A percentile compares a stretch with the other conserved stretches of the same genome.
phyloP scores from a whole-genome alignment of 2,329 filamentous ascomycete genomes.

The Aspergillus sp. region DNA sequence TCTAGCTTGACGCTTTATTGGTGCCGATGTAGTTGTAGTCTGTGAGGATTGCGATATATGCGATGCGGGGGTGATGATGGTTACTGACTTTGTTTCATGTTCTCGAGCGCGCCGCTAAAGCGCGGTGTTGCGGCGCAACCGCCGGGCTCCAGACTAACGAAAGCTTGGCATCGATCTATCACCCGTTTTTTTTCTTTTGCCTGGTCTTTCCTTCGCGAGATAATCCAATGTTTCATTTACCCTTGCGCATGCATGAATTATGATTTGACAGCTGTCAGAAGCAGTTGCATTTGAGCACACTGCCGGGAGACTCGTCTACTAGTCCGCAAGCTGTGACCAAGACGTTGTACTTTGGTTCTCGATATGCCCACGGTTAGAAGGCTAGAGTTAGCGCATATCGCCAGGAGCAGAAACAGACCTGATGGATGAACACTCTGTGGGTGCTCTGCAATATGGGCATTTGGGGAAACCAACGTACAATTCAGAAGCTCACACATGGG shows the following conservation, averaged over 20 bases:
- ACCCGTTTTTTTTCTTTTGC: slow-evolving; percentile 1
- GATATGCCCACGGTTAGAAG: slow-evolving; percentile 32
- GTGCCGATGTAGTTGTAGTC: not conserved
- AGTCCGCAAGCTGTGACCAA: slow-evolving; percentile 2
- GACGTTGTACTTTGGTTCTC: slow-evolving; percentile 13
- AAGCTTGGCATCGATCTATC: slow-evolving; percentile 14
- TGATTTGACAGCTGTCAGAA: slow-evolving; percentile 8
- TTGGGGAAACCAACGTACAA: slow-evolving; percentile 56
- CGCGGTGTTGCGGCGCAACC: slow-evolving; percentile 19
- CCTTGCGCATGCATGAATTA: slow-evolving; percentile 8
- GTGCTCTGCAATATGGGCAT: slow-evolving; percentile 60
- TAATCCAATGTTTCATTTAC: not conserved
- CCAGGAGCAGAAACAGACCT: slow-evolving; percentile 44
- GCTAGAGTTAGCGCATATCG: slow-evolving; percentile 25
- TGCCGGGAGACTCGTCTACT: not conserved
- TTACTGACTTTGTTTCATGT: not conserved
- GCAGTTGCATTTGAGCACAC: slow-evolving; percentile 1
- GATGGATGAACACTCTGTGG: slow-evolving; percentile 57
- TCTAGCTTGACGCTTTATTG: not conserved
- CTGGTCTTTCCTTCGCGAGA: not conserved
- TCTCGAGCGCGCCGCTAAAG: slow-evolving; percentile 5
- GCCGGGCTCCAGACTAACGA: not conserved
- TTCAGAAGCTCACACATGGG: slow-evolving; percentile 50
- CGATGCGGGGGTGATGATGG: not conserved
- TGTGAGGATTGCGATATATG: not conserved